These are phyloP conservation scores for Solanum hybrid DNA, from an alignment of 305 asterid genomes.

Conservation along the genomic window DNA sequence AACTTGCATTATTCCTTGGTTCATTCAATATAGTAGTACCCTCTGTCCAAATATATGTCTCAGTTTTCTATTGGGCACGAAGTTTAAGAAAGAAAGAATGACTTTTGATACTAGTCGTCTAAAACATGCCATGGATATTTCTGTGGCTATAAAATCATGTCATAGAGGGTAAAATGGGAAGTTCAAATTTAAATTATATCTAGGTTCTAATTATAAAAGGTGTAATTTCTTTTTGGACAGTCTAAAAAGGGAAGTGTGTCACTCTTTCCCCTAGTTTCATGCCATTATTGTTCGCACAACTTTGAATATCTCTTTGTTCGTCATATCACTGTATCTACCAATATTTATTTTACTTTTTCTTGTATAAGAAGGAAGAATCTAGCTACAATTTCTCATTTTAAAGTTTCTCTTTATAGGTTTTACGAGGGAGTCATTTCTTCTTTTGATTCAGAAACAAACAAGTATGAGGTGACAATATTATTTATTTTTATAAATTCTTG, in stretches of 20 bases:
- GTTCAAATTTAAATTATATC: too few species aligned
- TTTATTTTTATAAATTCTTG: not conserved
- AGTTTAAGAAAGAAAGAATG: not conserved
- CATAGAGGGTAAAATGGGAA: not conserved
- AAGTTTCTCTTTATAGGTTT: slow-evolving; percentile 31
- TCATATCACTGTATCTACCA: not conserved
- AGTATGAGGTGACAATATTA: slow-evolving; percentile 29
- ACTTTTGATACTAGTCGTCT: not conserved
- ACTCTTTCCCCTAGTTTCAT: not conserved
- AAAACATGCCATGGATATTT: not conserved
- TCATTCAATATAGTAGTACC: not conserved
- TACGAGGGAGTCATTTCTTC: slow-evolving; percentile 38
- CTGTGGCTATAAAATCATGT: not conserved
- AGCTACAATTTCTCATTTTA: slow-evolving; percentile 16
- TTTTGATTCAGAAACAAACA: slow-evolving; percentile 34
- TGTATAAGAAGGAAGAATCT: not conserved
- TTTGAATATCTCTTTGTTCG: not conserved
- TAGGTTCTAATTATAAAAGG: too few species aligned
- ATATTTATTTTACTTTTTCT: not conserved
- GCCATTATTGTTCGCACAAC: not conserved
- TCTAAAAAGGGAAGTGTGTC: not conserved
- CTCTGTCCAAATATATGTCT: not conserved
- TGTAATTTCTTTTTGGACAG: not conserved
- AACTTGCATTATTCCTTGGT: not conserved
- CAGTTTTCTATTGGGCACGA: not conserved